Percentiles rank a stretch among this genome's conserved stretches.
phyloP scores from a whole-genome alignment of 2,329 filamentous ascomycete genomes.

The Mycosphaerella sp. region DNA sequence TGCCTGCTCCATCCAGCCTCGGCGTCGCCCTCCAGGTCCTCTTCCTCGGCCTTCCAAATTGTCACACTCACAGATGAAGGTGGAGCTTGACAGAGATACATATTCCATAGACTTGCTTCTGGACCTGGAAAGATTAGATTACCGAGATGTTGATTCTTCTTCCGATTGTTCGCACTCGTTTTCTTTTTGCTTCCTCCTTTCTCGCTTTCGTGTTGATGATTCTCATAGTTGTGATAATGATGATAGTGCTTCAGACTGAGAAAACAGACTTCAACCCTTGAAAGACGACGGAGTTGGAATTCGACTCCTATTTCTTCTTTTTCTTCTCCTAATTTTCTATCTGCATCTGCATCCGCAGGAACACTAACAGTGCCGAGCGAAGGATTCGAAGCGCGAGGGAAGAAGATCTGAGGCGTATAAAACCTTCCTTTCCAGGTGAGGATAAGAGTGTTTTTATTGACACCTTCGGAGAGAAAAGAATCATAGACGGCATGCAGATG shows the following conservation, averaged over 20 bases:
- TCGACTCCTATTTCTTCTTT: not conserved
- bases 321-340: no score
- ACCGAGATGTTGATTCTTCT: no score
- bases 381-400: constrained; percentile 4
- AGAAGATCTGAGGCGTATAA: constrained; percentile 7
- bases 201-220: no score
- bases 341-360: not conserved
- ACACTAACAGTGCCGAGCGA: not conserved
- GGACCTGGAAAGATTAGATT: constrained; percentile 1
- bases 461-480: not conserved
- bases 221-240: no score
- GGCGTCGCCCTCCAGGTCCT: not conserved
- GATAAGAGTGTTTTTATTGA: not conserved
- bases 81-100: constrained; percentile 10
- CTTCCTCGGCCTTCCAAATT: constrained; percentile 1
- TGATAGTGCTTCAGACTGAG: not conserved
- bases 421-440: constrained; percentile 4
- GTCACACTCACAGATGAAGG: constrained; percentile 1
- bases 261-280: not conserved
- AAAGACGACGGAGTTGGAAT: constrained; percentile 10
- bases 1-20: not conserved
- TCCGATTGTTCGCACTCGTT: no score
- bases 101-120: constrained; percentile 2
- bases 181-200: no score
- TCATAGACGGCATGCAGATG: constrained; percentile 5